phyloP scores from a whole-genome alignment of 2,329 filamentous ascomycete genomes.

The Clonostachys rhizophaga region DNA sequence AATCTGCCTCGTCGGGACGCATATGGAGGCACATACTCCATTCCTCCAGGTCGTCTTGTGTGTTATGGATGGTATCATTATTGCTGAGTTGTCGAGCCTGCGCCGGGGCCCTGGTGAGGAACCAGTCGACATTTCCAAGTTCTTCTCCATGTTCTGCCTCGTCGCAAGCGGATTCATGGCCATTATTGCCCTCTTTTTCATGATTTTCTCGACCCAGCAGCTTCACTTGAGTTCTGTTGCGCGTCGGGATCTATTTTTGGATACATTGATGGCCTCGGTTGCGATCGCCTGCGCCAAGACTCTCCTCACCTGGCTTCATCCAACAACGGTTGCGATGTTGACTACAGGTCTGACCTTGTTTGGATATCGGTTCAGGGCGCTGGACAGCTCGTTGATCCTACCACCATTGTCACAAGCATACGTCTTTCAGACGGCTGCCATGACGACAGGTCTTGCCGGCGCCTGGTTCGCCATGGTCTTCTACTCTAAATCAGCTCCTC shows the following conservation, averaged over 20 bases:
- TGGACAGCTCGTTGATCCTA: slow-evolving; percentile 1
- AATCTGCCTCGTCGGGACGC: slow-evolving; percentile 7
- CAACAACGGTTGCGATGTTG: slow-evolving; percentile 17
- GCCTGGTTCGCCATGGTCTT: background rate
- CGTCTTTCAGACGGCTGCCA: background rate
- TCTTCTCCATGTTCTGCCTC: slow-evolving; percentile 5
- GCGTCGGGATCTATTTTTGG: slow-evolving; percentile 18
- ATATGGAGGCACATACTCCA: slow-evolving; percentile 3
- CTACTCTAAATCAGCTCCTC: background rate
- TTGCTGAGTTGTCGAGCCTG: slow-evolving; percentile 16
- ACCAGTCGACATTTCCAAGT: slow-evolving; percentile 9
- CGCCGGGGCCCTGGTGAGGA: slow-evolving; percentile 9
- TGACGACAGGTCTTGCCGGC: background rate
- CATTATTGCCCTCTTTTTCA: slow-evolving; percentile 13
- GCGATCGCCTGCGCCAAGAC: slow-evolving; percentile 16
- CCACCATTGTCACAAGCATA: slow-evolving; percentile 1
- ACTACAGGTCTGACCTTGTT: slow-evolving; percentile 11
- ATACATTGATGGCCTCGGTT: slow-evolving; percentile 14
- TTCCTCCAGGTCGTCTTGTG: slow-evolving; percentile 13
- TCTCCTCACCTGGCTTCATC: slow-evolving; percentile 16
- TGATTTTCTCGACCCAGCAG: slow-evolving; percentile 7
- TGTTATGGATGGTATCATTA: slow-evolving; percentile 20
- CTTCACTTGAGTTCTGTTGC: slow-evolving; percentile 12
- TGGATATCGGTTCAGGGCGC: slow-evolving; percentile 3
- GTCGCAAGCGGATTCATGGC: slow-evolving; percentile 3